These are phyloP conservation scores for Bacidia rubella DNA, from an alignment of 495 filamentous ascomycete genomes.

Conservation along the genomic window DNA sequence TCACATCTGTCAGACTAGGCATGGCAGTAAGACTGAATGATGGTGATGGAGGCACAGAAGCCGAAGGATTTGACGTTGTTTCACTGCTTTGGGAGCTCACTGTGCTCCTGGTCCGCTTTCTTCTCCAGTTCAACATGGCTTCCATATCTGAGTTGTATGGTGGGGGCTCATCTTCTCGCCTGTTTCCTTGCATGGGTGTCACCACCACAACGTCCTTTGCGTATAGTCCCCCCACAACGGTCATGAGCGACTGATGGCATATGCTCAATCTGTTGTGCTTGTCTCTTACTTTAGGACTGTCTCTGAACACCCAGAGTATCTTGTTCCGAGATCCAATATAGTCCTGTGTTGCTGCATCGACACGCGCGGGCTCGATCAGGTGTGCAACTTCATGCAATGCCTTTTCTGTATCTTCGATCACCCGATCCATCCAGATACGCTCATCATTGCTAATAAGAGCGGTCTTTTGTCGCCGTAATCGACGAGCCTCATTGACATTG, in stretches of 20 bases:
- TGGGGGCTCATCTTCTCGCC: constrained; percentile 4
- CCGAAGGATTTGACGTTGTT: background rate
- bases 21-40: background rate
- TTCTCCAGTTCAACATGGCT: constrained; percentile 8
- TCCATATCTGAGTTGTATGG: constrained; percentile 9
- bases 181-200: background rate
- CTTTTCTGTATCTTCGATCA: constrained; percentile 17
- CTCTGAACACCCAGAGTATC: constrained; percentile 20
- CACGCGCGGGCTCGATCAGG: constrained; percentile 17
- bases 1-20: background rate
- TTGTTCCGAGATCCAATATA: constrained; percentile 13
- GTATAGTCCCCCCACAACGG: constrained; percentile 18
- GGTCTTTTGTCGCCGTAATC: constrained; percentile 16
- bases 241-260: constrained; percentile 19
- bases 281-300: constrained; percentile 16
- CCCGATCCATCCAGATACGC: constrained; percentile 15
- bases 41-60: background rate
- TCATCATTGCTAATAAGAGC: constrained; percentile 14
- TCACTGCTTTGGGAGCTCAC: background rate
- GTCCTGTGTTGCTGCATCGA: background rate
- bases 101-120: background rate
- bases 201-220: constrained; percentile 7
- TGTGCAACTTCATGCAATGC: constrained; percentile 15
- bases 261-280: constrained; percentile 16
- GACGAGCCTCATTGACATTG: constrained; percentile 18